Base-by-base conservation (phyloP, 129 eudicot genomes). In the Heracleum sosnowskyi region DNA sequence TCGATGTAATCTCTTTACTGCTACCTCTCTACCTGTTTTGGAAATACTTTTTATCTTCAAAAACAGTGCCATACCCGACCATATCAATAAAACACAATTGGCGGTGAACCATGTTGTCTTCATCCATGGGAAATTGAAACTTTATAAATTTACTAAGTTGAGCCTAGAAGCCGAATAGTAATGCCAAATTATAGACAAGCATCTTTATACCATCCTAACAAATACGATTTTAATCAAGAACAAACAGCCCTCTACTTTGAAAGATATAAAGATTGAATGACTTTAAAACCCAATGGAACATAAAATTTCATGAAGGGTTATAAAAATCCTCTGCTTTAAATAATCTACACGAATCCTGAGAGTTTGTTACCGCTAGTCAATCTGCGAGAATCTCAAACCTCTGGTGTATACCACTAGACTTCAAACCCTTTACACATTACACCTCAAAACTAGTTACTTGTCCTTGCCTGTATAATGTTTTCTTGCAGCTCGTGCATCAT, bases 401-500 rank as follows among this genome's bases (percentile, higher is more conserved):
- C 31, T n/a, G 33, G 76, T 5, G 36, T 73, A 73, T 73, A 73
- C 76, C 57, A 24, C 76, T n/a, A 73, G 18, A 41, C 35, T 42
- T 26, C 13, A 29, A 74, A 41, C 55, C 60, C 22, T 46, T 49
- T 74, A 74, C 15, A 31, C 39, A 26, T 44, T 40, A 41, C 10
- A 42, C 37, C 63, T 37, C 73, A 77, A 20, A 29, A 35, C 3
- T 63, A 72, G 78, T 51, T 73, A 35, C 41, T 45, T 73, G 35
- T 73, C 79, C 49, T 62, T 82, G 1, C 77, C 81, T 22, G 70
- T 18, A 39, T 37, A 49, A 76, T 47, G 46, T 20, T 72, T 72
- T 72, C 35, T 41, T 12, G 47, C 46, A 37, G 33, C 33, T 71
- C 62, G 76, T 64, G 85, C 68, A 72, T 78, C 78, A 57, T 7